phyloP scores from a whole-genome alignment of 2,329 filamentous ascomycete species.

The Fusarium pseudocircinatum region DNA sequence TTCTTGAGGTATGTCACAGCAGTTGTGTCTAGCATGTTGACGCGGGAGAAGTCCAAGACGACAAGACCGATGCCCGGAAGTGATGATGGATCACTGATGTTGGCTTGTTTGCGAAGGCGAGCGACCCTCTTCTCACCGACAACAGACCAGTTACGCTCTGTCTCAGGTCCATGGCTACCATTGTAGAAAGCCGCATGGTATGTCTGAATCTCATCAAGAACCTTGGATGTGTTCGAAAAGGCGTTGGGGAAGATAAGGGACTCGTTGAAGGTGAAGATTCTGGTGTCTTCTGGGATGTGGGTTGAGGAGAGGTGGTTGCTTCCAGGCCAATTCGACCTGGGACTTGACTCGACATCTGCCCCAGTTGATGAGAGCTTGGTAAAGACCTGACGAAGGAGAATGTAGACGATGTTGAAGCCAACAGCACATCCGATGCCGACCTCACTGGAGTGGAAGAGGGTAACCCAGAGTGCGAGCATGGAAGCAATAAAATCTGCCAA shows the following conservation, averaged over 20 bases:
- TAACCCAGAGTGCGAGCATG: conserved; percentile 72
- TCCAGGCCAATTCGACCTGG: conserved; percentile 34
- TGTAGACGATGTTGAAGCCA: conserved; percentile 71
- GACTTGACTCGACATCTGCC: conserved; percentile 43
- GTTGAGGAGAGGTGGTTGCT: conserved; percentile 33
- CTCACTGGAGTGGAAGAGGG: conserved; percentile 68
- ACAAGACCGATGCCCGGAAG: conserved; percentile 55
- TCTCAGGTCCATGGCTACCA: conserved; percentile 42
- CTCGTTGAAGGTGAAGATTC: conserved; percentile 66
- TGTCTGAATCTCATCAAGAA: conserved; percentile 60
- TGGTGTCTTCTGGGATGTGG: conserved; percentile 58
- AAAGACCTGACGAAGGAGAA: conserved; percentile 68
- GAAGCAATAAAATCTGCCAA: conserved; percentile 71
- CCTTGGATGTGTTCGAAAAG: conserved; percentile 58
- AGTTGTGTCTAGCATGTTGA: conserved; percentile 64
- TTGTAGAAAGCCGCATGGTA: conserved; percentile 54
- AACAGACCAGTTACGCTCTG: conserved; percentile 64
- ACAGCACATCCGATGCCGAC: conserved; percentile 68
- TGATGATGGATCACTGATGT: conserved; percentile 47
- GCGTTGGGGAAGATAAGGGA: conserved; percentile 71
- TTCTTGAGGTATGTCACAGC: conserved; percentile 60
- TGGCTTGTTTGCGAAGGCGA: conserved; percentile 54
- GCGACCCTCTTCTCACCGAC: conserved; percentile 58
- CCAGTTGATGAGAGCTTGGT: conserved; percentile 48
- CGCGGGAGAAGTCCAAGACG: conserved; percentile 62